Percentiles rank a stretch among this genome's conserved stretches.
phyloP scores from a whole-genome alignment of 306 rosid species.

The Trifolium pratense region DNA sequence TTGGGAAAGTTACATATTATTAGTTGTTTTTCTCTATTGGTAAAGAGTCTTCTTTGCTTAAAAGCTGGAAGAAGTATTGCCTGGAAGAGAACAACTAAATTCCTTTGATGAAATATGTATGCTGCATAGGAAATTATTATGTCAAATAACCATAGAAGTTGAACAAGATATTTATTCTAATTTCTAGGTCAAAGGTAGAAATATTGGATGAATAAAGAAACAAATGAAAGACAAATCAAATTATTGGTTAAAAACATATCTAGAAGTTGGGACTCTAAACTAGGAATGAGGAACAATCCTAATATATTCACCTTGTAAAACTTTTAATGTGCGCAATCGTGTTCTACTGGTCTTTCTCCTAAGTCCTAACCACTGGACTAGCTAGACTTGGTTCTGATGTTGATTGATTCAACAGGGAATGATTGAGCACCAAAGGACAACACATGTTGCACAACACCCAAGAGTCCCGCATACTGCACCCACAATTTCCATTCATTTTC shows the following conservation, averaged over 20 bases:
- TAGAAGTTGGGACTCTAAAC: conserved; percentile 27
- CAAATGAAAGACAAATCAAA: neutral
- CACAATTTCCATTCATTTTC: conserved; percentile 9
- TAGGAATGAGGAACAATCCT: conserved; percentile 15
- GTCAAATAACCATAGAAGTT: conserved; percentile 14
- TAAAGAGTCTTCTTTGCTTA: conserved; percentile 3
- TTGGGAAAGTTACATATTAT: conserved; percentile 1
- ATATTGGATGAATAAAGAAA: conserved; percentile 15
- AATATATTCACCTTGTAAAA: neutral
- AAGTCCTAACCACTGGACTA: neutral
- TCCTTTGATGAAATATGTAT: conserved; percentile 2
- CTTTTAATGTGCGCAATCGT: neutral
- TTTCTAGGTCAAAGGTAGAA: conserved; percentile 5
- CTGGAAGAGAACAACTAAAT: conserved; percentile 10
- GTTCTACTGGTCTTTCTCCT: neutral
- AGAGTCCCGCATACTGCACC: neutral
- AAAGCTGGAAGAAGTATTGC: conserved; percentile 10
- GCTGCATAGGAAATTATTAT: conserved; percentile 18
- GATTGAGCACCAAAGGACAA: conserved; percentile 27
- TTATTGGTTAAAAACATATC: neutral
- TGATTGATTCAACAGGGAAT: conserved; percentile 16
- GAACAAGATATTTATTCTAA: conserved; percentile 8
- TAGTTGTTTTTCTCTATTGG: neutral
- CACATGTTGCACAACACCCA: neutral
- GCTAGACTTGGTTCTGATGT: conserved; percentile 22